These are phyloP conservation scores for Lactarius indigo DNA, from an alignment of 768 basidiomycete species.

Conservation along the genomic window DNA sequence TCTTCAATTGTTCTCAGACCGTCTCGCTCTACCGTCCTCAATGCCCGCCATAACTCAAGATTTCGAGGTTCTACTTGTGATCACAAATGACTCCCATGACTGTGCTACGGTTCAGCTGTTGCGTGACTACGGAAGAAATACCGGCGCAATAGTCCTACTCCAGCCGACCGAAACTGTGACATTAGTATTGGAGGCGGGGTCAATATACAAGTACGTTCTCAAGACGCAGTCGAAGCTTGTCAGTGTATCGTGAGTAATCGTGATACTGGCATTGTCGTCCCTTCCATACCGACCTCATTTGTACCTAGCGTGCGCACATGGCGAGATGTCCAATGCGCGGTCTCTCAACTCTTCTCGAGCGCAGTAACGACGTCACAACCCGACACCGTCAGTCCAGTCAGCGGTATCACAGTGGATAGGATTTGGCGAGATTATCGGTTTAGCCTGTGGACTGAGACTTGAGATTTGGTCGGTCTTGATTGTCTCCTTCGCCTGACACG, in stretches of 20 bases:
- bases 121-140: slow-evolving; percentile 57
- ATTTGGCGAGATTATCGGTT: slow-evolving; percentile 66
- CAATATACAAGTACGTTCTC: slow-evolving; percentile 64
- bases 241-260: slow-evolving; percentile 59
- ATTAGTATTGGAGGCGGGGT: slow-evolving; percentile 65
- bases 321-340: slow-evolving; percentile 58
- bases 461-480: neutral
- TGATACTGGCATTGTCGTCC: neutral
- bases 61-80: slow-evolving; percentile 65
- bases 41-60: slow-evolving; percentile 60
- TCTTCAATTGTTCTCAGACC: slow-evolving; percentile 39
- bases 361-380: slow-evolving; percentile 32
- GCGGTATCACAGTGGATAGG: slow-evolving; percentile 61
- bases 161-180: slow-evolving; percentile 62
- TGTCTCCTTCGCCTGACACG: neutral
- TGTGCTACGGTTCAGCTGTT: slow-evolving; percentile 61
- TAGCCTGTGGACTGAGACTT: slow-evolving; percentile 46
- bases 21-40: slow-evolving; percentile 29
- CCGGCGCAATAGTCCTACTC: slow-evolving; percentile 52
- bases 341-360: slow-evolving; percentile 57
- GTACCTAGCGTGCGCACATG: slow-evolving; percentile 55
- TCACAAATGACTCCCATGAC: slow-evolving; percentile 67
- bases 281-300: neutral
- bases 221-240: slow-evolving; percentile 63
- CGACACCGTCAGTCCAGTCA: slow-evolving; percentile 38